Evolutionary conservation across 106 monocot genomes (phyloP), one percentile per base, ranked within the genome.

Genomic region (Dendrobium huoshanense): DNA sequence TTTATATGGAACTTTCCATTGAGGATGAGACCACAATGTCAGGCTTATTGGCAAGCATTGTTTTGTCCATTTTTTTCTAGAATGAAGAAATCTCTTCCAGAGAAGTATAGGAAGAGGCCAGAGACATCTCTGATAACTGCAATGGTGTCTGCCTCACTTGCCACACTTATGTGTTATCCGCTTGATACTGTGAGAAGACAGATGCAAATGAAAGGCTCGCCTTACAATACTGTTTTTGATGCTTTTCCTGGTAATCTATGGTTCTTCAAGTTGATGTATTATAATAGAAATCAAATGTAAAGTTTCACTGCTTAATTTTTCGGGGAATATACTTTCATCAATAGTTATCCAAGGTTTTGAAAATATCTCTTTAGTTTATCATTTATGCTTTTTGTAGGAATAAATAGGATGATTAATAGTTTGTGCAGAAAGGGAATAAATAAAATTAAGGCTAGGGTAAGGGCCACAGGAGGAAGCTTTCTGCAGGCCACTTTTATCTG

Each of bases 191-290:
- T 98, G 61, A 92, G 97, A 77, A 92, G 97, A 77, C 97, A 98
- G 78, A 98, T 98, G 97, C 97, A 98, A 79, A 98, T 98, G 97
- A 98, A 81, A 84, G 90, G 89, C 49, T 87, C 97, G 61, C 97
- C 97, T 31, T 98, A 89, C 85, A 84, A 88, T 55, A 92, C 83
- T 54, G 78, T 98, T 82, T 84, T 92, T 19, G 92, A 94, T 84
- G 97, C 97, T 78, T 67, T 94, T 80, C 89, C 90, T 87, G 97
- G 97, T 98, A 88, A 77, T 33, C 11, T 8, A 41, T 72, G 24
- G 42, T 49, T 31, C 24, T 51, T 55, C 2, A 9, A 68, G 1
- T 70, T 48, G n/a, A 31, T 70, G 70, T 4, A 13, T 37, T 37
- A 24, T 61, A n/a, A 61, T 51, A 61, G 5, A 61, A 61, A 61